Evolutionary conservation across 2,329 filamentous ascomycete species (phyloP), one percentile per base, ranked within the genome.

Genomic region (Neonectria faginata): DNA sequence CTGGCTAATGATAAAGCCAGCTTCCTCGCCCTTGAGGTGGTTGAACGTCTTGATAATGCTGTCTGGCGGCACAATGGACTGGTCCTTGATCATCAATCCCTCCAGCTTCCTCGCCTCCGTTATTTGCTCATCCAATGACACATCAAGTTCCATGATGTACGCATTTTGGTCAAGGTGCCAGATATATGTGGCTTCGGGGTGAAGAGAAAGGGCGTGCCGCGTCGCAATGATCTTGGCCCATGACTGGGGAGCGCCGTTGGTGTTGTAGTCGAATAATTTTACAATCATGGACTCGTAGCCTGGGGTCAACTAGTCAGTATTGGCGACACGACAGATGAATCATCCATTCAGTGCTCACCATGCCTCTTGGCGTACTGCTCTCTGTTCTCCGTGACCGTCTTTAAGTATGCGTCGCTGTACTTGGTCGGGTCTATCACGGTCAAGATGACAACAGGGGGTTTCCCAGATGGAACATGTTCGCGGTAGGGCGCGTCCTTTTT

Each of bases 31-130:
- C 67, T 88, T 89, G n/a, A 97, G 83, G 75, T 97, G 91, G 16
- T 87, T 83, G 76, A 97, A 97, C 0, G 97, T 98, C 83, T 92
- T 95, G 81, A 99, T 98, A 73, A 99, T 94, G 80, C 93, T 97
- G 80, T 97, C 93, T 0, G 97, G 96, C 2, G 95, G 96, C 9
- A 98, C 95, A 55, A 99, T 89, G 6, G 96, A 89, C 58, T 90
- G 86, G 78, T 97, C 92, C 77, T 89, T 91, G 72, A 96, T 88
- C 93, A 98, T 97, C 61, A 92, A 78, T 22, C 83, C 84, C 74
- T 97, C 91, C 52, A 99, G 84, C 60, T 84, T 87, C 57, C 83
- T 82, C 11, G 89, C 81, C 11, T 88, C 83, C 78, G 97, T 88
- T 42, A 99, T 80, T 72, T 93, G 87, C 2, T 88, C 84, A 69